Conservation (phyloP, 2,329 filamentous ascomycete genomes). For the Epichloe amarillans region DNA sequence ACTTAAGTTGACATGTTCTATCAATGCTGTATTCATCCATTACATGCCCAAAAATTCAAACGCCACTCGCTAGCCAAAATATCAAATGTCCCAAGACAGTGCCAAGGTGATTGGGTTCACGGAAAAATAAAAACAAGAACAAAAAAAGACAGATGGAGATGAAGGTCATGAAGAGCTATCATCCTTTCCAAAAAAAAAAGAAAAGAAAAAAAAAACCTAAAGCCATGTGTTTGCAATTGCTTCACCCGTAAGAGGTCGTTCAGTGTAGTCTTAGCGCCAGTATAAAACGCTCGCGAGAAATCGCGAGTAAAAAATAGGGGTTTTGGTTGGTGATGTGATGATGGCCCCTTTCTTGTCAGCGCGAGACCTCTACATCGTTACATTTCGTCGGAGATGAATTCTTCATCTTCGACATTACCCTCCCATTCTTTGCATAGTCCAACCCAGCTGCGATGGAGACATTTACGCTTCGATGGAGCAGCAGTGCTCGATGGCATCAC, state of each 20-base stretch:
- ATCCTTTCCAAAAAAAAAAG: too few relatives aligned
- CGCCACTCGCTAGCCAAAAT: slow-evolving; percentile 1
- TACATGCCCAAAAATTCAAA: slow-evolving; percentile 2
- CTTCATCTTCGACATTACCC: slow-evolving; percentile 8
- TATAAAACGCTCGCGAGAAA: too few relatives aligned
- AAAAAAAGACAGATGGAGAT: neutral
- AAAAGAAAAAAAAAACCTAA: too few relatives aligned
- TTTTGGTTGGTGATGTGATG: too few relatives aligned
- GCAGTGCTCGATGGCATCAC: slow-evolving; percentile 14
- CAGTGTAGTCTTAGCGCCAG: too few relatives aligned
- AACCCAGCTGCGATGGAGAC: slow-evolving; percentile 26
- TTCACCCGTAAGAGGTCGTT: too few relatives aligned
- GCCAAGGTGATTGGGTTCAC: neutral
- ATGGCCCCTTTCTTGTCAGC: too few relatives aligned
- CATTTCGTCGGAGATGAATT: slow-evolving; percentile 20
- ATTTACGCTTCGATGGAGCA: slow-evolving; percentile 16
- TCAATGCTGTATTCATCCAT: neutral
- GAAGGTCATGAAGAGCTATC: too few relatives aligned
- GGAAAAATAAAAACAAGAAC: neutral
- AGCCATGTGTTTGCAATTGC: too few relatives aligned
- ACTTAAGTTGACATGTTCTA: neutral
- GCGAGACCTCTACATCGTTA: slow-evolving; percentile 4
- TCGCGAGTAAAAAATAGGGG: too few relatives aligned
- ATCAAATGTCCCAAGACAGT: neutral
- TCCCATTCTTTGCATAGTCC: slow-evolving; percentile 28